These are phyloP conservation scores for Flammula alnicola DNA, from an alignment of 1,284 basidiomycete species.

Conservation along the genomic window DNA sequence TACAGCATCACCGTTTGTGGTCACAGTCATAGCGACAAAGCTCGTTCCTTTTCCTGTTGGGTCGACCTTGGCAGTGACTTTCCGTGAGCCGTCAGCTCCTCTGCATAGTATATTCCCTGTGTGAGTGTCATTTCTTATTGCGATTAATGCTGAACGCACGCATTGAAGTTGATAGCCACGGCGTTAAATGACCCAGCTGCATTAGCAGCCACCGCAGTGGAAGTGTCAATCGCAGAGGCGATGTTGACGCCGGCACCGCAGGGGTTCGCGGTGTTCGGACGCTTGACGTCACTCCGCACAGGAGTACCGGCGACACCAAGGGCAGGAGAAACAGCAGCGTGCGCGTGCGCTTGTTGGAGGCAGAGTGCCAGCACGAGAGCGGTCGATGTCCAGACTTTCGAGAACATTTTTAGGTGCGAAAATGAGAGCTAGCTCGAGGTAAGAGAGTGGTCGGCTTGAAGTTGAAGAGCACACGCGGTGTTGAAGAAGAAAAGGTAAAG, in stretches of 20 bases:
- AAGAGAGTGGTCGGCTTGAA: constrained; percentile 5
- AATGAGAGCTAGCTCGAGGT: constrained; percentile 19
- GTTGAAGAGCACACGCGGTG: constrained; percentile 22
- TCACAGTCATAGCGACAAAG: constrained; percentile 42
- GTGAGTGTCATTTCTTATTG: background rate
- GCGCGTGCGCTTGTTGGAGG: constrained; percentile 45
- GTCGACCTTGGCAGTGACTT: constrained; percentile 46
- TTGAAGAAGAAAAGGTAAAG: constrained; percentile 15
- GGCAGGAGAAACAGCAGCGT: constrained; percentile 50
- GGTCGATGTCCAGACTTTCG: constrained; percentile 35
- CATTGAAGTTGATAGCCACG: constrained; percentile 54
- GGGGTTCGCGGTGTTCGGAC: constrained; percentile 41
- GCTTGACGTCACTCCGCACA: constrained; percentile 48
- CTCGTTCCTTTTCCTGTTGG: constrained; percentile 43
- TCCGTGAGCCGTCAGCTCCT: constrained; percentile 52
- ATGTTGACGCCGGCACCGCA: constrained; percentile 55
- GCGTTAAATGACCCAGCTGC: constrained; percentile 48
- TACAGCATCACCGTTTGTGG: constrained; percentile 43
- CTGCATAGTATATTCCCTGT: constrained; percentile 14
- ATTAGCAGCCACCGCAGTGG: constrained; percentile 44
- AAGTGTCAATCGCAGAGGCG: constrained; percentile 44
- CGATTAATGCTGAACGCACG: constrained; percentile 34
- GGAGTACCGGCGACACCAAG: constrained; percentile 50
- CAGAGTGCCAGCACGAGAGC: constrained; percentile 38
- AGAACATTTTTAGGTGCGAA: constrained; percentile 41